Evolutionary conservation across 1,284 basidiomycete species (phyloP), one percentile per base, ranked within the genome.

Genomic region (Ganoderma boninense): DNA sequence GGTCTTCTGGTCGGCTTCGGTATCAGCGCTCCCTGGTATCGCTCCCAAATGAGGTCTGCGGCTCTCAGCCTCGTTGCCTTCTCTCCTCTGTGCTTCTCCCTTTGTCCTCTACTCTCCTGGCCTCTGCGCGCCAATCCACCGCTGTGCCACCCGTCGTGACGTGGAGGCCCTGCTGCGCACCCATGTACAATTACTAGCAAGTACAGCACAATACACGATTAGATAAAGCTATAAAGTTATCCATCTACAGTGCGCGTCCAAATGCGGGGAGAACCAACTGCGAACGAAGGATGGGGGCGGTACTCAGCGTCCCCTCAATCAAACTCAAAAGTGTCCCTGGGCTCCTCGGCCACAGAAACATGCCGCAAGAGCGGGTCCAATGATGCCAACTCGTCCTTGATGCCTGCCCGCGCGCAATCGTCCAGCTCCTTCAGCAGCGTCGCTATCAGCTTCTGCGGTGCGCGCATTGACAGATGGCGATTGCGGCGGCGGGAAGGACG

Each of bases 361-460:
- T 92, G 92, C 44, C 90, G 84, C 71, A 95, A 82, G 38, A 95
- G 80, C 26, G 94, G 94, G 80, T 95, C 92, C 43, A 95, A 83
- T 26, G 92, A 92, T 29, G 91, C 87, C 57, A 96, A 84, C 80
- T 96, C 95, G 69, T 94, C 92, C 79, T 89, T 90, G 79, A 96
- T 96, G 20, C 89, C 88, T 57, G 89, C 89, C 63, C 95, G 86
- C 46, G 95, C 95, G 69, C 94, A 88, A 52, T 87, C 84, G 79
- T 96, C 95, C 18, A 96, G 87, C 74, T 96, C 95, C 80, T 95
- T 96, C 71, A 95, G 82, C 11, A 96, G 81, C 38, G 81, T 82
- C 14, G 88, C 86, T 32, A 91, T 91, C 73, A 96, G 89, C 91
- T 95, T 96, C 95, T 95, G 78, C 35, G 35, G 54, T 10, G 65